These are phyloP conservation scores for Closterium sp. DNA, from an alignment of 139 green algal genomes.

Conservation along the genomic window DNA sequence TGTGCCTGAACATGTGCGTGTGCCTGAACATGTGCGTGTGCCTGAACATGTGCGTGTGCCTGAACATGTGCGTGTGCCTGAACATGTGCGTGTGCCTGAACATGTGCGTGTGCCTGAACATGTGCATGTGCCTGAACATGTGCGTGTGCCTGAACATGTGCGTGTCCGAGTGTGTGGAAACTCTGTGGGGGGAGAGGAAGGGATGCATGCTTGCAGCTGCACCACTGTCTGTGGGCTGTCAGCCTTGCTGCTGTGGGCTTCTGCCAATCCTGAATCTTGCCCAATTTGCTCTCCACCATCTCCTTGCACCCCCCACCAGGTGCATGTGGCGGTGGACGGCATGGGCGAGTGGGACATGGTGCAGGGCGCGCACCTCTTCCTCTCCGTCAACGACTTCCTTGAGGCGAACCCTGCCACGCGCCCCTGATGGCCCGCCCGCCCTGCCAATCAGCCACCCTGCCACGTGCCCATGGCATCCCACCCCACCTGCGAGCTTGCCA, in stretches of 20 bases:
- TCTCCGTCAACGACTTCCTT: neutral
- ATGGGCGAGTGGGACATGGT: neutral
- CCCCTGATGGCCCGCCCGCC: neutral
- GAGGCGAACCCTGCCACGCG: neutral
- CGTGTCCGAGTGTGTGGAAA: neutral
- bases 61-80: too few species aligned
- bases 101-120: too few species aligned
- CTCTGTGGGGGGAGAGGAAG: neutral
- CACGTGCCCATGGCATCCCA: too few species aligned
- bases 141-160: neutral
- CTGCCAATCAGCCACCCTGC: neutral
- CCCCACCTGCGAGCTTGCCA: too few species aligned
- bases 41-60: too few species aligned
- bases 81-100: too few species aligned
- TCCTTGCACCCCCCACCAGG: neutral
- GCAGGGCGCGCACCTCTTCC: neutral
- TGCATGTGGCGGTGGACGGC: constrained; percentile 7
- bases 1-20: too few species aligned
- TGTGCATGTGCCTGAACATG: too few species aligned
- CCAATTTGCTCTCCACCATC: neutral
- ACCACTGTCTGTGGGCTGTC: neutral
- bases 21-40: too few species aligned
- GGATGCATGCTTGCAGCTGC: neutral
- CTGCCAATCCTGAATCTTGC: neutral
- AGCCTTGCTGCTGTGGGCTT: neutral